Evolutionary conservation across 2,329 filamentous ascomycete genomes (phyloP), one percentile per base, ranked within the genome.

Genomic region (Aspergillus arachidicola): DNA sequence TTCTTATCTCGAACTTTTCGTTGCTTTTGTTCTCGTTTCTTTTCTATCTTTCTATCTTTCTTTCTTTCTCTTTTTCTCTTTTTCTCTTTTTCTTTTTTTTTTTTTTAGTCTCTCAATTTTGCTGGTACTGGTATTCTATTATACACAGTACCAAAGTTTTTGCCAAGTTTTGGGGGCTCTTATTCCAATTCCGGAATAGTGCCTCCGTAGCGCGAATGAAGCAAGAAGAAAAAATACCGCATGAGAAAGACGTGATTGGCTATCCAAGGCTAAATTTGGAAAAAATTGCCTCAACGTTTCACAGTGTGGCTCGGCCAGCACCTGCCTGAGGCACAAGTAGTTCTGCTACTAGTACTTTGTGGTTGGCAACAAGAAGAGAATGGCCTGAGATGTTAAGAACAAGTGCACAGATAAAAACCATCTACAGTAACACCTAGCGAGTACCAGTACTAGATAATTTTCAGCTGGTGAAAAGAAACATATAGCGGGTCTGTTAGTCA

Each of bases 201-300:
- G 53, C 54, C 45, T 50, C 14, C 10, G 26, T 51, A 51, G 48
- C 19, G 28, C 19, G 28, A 51, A 38, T 63, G 63, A 64, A 55
- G 53, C 53, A 63, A 60, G 58, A 57, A 45, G 56, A 58, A 61
- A 69, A 70, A 69, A 69, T 66, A 66, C 63, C 68, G 55, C 66
- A 65, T n/a, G 21, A 12, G 28, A n/a, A 53, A 45, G 21, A 59
- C 51, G 36, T 66, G 62, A 66, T 70, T 68, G 66, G 66, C 60
- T 53, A 30, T n/a, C 38, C 16, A n/a, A 57, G 54, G 58, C 60
- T 66, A 68, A 66, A 65, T 58, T 64, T 67, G 66, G 66, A 67
- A 66, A 16, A 67, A 61, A 63, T 65, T 63, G 51, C 60, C 36
- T 60, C 58, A 59, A 34, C 36, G 16, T 34, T 16, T n/a, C 36